Percentiles rank a stretch among this genome's conserved stretches.
Evolutionary conservation across 2,329 filamentous ascomycete species (phyloP).

Genomic region (Curvularia spicifera): DNA sequence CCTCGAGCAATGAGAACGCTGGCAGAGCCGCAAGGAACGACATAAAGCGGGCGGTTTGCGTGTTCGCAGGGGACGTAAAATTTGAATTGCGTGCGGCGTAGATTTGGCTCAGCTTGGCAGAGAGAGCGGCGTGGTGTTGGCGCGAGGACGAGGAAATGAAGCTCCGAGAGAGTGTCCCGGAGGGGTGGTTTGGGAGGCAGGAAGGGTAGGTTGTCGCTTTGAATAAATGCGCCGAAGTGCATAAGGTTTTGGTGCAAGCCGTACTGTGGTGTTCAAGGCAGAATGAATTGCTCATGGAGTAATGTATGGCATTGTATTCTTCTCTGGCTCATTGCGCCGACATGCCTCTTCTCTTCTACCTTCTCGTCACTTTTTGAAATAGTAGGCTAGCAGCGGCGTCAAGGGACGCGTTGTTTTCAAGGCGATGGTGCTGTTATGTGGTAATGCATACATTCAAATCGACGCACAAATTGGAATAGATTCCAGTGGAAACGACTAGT

Average conservation of each 20-base stretch:
- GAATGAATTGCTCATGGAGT: background rate
- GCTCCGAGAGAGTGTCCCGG: background rate
- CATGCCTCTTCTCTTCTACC: background rate
- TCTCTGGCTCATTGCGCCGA: background rate
- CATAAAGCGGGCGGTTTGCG: background rate
- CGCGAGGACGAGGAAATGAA: background rate
- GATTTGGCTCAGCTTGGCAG: background rate
- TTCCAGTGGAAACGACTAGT: background rate
- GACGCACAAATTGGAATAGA: background rate
- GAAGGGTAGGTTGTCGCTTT: background rate
- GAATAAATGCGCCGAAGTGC: background rate
- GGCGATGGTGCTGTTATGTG: background rate
- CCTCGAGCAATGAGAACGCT: slow-evolving; percentile 6
- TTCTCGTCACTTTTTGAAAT: background rate
- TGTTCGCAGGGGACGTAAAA: background rate
- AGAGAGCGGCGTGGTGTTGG: background rate
- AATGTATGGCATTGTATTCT: background rate
- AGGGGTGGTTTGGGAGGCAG: background rate
- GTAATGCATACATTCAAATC: background rate
- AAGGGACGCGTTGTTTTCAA: background rate
- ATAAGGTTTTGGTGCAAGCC: background rate
- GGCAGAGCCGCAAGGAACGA: slow-evolving; percentile 6
- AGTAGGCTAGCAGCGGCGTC: too few relatives aligned
- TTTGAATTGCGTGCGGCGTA: slow-evolving; percentile 2
- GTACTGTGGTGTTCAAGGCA: background rate